Evolutionary conservation across 495 filamentous ascomycete species (phyloP).

Genomic region (Trichoderma asperelloides): DNA sequence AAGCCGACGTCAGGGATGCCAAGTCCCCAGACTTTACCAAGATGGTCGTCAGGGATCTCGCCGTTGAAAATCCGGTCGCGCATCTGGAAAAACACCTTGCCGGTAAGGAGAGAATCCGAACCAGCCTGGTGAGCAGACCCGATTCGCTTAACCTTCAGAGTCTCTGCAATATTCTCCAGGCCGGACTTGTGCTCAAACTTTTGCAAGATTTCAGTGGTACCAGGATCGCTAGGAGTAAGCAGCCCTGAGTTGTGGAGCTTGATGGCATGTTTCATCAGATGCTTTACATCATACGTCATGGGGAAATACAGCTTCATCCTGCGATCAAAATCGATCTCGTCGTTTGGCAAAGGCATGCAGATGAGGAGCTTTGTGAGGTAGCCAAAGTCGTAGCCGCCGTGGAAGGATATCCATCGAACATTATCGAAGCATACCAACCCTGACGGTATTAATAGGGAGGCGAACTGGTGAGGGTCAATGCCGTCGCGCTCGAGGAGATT

Average conservation of each 20-base stretch:
- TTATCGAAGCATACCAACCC: slow-evolving; percentile 83
- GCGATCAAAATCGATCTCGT: slow-evolving; percentile 78
- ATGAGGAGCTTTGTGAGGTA: slow-evolving; percentile 90
- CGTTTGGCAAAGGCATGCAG: slow-evolving; percentile 68
- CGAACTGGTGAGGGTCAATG: slow-evolving; percentile 87
- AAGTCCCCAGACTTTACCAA: slow-evolving; percentile 83
- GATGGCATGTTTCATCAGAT: slow-evolving; percentile 71
- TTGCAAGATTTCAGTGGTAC: slow-evolving; percentile 58
- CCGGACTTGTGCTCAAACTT: slow-evolving; percentile 80
- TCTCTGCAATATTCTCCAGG: slow-evolving; percentile 86
- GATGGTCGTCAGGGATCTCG: slow-evolving; percentile 63
- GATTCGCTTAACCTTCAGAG: slow-evolving; percentile 76
- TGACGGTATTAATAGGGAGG: slow-evolving; percentile 78
- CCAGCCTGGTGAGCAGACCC: slow-evolving; percentile 86
- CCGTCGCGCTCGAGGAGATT: slow-evolving; percentile 69
- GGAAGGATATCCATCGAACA: slow-evolving; percentile 93
- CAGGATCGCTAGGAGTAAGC: slow-evolving; percentile 53
- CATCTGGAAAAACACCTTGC: slow-evolving; percentile 86
- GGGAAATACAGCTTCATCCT: slow-evolving; percentile 88
- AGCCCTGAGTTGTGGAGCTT: slow-evolving; percentile 56
- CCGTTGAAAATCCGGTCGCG: slow-evolving; percentile 79
- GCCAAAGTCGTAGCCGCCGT: slow-evolving; percentile 98
- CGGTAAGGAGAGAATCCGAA: slow-evolving; percentile 83
- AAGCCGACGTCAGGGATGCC: slow-evolving; percentile 48
- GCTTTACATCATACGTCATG: slow-evolving; percentile 89